phyloP scores from a whole-genome alignment of 257 asterid genomes.

The Ocimum tenuiflorum region DNA sequence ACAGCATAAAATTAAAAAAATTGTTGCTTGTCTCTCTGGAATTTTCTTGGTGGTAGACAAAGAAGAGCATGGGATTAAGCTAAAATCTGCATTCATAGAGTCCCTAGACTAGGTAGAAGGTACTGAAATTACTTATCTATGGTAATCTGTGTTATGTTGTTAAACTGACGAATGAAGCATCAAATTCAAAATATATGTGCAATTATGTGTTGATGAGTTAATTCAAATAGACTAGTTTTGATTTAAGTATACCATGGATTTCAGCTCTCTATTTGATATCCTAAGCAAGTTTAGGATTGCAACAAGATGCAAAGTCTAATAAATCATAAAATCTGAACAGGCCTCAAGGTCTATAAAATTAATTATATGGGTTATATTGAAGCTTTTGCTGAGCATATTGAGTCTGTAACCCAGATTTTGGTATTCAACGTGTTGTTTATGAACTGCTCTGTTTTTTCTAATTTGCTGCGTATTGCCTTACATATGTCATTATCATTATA shows the following conservation, averaged over 20 bases:
- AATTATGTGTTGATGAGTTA: neutral
- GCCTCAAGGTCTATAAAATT: neutral
- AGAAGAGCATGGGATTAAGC: neutral
- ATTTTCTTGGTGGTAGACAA: neutral
- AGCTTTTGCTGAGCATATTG: slow-evolving; percentile 4
- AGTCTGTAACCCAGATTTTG: neutral
- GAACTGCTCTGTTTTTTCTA: slow-evolving; percentile 4
- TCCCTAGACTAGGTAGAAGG: neutral
- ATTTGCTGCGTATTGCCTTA: neutral
- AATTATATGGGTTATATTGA: neutral
- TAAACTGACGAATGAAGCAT: neutral
- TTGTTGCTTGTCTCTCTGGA: neutral
- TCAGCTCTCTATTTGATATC: neutral
- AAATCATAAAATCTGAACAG: neutral
- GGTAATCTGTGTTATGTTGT: neutral
- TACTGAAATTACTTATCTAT: neutral
- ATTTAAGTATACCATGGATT: neutral
- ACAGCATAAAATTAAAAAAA: neutral
- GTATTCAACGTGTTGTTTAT: neutral
- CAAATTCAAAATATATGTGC: neutral
- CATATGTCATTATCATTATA: slow-evolving; percentile 10
- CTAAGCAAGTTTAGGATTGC: neutral
- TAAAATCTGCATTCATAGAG: neutral
- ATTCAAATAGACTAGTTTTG: neutral
- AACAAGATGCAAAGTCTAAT: neutral